Evolutionary conservation across 176 grass and related monocot genomes (phyloP).

Genomic region (Zizania latifolia): DNA sequence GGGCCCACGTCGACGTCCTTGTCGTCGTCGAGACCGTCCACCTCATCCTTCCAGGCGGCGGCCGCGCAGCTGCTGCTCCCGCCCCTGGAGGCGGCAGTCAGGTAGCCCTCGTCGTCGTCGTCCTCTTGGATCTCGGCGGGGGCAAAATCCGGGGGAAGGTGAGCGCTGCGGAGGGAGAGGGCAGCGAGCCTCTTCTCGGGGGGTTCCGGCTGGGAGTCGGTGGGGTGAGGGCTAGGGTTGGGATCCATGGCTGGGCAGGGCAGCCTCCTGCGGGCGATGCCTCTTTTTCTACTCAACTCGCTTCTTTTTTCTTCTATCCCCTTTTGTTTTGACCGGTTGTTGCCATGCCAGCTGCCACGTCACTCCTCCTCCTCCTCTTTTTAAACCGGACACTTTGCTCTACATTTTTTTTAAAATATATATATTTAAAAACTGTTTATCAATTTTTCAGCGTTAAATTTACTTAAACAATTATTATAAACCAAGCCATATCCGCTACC

Average conservation of each 20-base stretch:
- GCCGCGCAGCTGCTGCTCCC: constrained; percentile 22
- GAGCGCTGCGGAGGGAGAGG: constrained; percentile 36
- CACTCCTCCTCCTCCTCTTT: too few relatives aligned
- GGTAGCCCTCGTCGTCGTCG: constrained; percentile 34
- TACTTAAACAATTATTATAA: too few relatives aligned
- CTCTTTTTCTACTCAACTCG: too few relatives aligned
- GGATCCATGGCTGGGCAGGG: constrained; percentile 47
- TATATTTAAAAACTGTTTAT: too few relatives aligned
- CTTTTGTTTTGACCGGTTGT: too few relatives aligned
- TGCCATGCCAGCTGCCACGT: too few relatives aligned
- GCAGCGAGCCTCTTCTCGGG: constrained; percentile 6
- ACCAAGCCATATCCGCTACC: too few relatives aligned
- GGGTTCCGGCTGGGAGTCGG: not conserved
- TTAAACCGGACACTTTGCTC: too few relatives aligned
- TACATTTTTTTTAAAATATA: too few relatives aligned
- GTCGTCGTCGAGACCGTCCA: constrained; percentile 29
- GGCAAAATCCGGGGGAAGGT: constrained; percentile 60
- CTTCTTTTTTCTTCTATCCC: too few relatives aligned
- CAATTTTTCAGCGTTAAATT: too few relatives aligned
- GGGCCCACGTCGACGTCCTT: constrained; percentile 32
- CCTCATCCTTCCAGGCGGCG: constrained; percentile 23
- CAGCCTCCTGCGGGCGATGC: not conserved
- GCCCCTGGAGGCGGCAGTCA: constrained; percentile 42
- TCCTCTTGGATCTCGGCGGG: constrained; percentile 36
- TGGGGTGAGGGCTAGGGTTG: constrained; percentile 22